Percentiles rank a stretch among this genome's conserved stretches.
These are phyloP conservation scores for Tympanopsis confertula DNA, from an alignment of 2,329 filamentous ascomycete species.

Conservation along the genomic window DNA sequence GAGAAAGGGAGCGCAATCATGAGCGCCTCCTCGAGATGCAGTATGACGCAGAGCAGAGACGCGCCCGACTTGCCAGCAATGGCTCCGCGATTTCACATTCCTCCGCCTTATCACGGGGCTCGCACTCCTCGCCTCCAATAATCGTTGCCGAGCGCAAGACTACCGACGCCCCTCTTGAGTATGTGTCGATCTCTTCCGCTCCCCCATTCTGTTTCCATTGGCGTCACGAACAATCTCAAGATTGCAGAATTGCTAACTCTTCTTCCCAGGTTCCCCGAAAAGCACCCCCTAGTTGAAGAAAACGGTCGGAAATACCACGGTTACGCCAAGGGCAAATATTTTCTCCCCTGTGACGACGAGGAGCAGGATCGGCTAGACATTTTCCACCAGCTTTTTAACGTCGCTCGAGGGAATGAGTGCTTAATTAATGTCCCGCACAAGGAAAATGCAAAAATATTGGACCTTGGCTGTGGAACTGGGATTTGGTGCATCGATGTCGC, in stretches of 20 bases:
- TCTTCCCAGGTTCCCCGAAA: background rate
- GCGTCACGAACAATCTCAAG: background rate
- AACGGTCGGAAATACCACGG: conserved; percentile 44
- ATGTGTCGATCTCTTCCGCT: background rate
- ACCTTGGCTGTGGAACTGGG: conserved; percentile 75
- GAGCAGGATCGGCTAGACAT: conserved; percentile 53
- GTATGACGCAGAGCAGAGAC: no score
- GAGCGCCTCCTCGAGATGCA: no score
- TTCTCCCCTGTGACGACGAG: conserved; percentile 46
- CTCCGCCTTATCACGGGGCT: background rate
- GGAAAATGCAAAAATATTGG: conserved; percentile 34
- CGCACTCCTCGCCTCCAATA: background rate
- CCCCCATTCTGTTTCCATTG: background rate
- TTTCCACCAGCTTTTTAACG: conserved; percentile 45
- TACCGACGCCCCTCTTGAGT: background rate
- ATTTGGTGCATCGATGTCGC: conserved; percentile 87
- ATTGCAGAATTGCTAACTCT: background rate
- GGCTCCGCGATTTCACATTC: no score
- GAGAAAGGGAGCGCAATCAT: no score
- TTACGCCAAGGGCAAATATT: conserved; percentile 42
- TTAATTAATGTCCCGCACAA: conserved; percentile 10
- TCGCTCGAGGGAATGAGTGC: conserved; percentile 29
- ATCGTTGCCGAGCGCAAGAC: no score
- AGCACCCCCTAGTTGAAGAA: conserved; percentile 16
- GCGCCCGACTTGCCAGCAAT: no score